These are phyloP conservation scores for Sonneratia alba DNA, from an alignment of 345 rosid genomes.

Conservation along the genomic window DNA sequence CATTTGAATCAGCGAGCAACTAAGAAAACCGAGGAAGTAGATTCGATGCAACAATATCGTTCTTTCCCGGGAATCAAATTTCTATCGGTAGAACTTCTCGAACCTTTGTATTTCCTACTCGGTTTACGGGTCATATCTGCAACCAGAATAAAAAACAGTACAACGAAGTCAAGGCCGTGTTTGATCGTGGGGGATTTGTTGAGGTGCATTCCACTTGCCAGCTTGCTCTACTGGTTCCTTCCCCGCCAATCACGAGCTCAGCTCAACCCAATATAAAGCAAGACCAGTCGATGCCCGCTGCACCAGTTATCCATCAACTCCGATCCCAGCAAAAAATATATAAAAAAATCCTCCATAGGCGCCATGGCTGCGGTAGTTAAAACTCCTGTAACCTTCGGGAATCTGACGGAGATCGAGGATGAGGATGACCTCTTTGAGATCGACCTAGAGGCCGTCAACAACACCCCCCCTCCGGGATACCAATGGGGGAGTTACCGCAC, in stretches of 20 bases:
- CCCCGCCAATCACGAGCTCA: neutral
- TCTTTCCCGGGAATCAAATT: neutral
- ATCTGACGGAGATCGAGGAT: constrained; percentile 8
- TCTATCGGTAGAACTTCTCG: neutral
- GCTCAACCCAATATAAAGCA: neutral
- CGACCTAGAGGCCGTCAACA: constrained; percentile 9
- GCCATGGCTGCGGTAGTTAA: neutral
- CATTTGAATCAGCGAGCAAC: too few species aligned
- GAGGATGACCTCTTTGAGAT: constrained; percentile 20
- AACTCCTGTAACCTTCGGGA: neutral
- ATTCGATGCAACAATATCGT: too few species aligned
- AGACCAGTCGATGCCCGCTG: neutral
- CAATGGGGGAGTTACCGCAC: constrained; percentile 3
- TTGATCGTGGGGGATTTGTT: constrained; percentile 9
- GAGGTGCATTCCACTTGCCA: constrained; percentile 10
- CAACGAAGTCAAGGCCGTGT: neutral
- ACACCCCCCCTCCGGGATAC: constrained; percentile 7
- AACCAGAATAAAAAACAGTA: too few species aligned
- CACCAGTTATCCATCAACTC: neutral
- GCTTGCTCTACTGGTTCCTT: neutral
- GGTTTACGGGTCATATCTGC: neutral
- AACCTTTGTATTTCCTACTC: too few species aligned
- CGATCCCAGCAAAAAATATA: neutral
- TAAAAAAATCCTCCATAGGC: neutral
- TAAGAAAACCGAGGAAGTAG: neutral